These are phyloP conservation scores for Aspergillus hortae DNA, from an alignment of 2,329 filamentous ascomycete species.

Conservation along the genomic window DNA sequence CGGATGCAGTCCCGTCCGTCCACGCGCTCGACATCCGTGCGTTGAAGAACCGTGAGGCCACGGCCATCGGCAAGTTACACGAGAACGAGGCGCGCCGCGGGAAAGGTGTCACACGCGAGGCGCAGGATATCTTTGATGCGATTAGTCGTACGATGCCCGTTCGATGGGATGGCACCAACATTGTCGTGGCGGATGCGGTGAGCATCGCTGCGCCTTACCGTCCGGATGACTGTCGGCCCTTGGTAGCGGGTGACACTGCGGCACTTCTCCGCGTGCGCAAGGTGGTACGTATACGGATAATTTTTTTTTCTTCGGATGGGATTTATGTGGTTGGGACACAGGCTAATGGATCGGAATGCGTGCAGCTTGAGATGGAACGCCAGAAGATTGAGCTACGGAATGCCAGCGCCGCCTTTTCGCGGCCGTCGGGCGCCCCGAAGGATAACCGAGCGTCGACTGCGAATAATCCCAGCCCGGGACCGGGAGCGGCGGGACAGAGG, in stretches of 20 bases:
- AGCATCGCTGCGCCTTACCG: conserved; percentile 57
- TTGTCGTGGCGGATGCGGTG: conserved; percentile 60
- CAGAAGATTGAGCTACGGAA: conserved; percentile 46
- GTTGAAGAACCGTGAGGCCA: conserved; percentile 53
- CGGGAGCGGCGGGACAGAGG: conserved; percentile 25
- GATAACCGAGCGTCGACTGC: conserved; percentile 10
- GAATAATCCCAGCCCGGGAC: conserved; percentile 19
- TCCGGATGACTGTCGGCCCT: conserved; percentile 50
- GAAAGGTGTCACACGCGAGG: conserved; percentile 59
- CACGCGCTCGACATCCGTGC: conserved; percentile 52
- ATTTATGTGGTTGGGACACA: neutral
- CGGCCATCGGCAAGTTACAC: conserved; percentile 54
- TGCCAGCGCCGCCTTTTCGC: conserved; percentile 29
- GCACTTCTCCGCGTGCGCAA: conserved; percentile 46
- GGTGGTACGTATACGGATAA: conserved; percentile 40
- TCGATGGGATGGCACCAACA: conserved; percentile 57
- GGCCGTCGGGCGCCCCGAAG: conserved; percentile 22
- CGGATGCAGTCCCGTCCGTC: conserved; percentile 44
- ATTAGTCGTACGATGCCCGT: conserved; percentile 59
- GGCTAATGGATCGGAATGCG: conserved; percentile 3
- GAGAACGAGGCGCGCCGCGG: conserved; percentile 57
- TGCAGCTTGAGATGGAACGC: conserved; percentile 46
- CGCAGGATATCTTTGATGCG: conserved; percentile 62
- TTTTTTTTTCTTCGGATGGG: neutral
- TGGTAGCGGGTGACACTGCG: conserved; percentile 38